Evolutionary conservation across 176 grass and related monocot genomes (phyloP).

Genomic region (Puya raimondii): DNA sequence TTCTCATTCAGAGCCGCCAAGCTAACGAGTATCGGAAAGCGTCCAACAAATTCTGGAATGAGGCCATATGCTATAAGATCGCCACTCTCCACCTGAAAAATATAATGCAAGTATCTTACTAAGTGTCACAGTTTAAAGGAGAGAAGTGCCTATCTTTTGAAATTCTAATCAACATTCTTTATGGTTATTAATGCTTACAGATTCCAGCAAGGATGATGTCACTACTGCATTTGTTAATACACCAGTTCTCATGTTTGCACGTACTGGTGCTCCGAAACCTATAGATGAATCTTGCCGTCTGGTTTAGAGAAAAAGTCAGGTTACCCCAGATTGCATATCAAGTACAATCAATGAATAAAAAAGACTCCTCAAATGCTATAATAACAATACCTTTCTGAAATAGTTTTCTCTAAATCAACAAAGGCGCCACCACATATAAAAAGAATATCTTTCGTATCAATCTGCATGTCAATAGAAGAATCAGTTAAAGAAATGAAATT

Average conservation of each 20-base stretch:
- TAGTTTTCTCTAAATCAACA: constrained; percentile 90
- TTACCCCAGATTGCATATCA: constrained; percentile 14
- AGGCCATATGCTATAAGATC: constrained; percentile 96
- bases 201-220: constrained; percentile 88
- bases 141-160: background rate
- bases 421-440: constrained; percentile 97
- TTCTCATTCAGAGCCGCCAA: constrained; percentile 74
- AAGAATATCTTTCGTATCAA: constrained; percentile 97
- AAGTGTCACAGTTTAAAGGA: background rate
- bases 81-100: constrained; percentile 84
- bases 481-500: constrained; percentile 20
- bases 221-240: constrained; percentile 72
- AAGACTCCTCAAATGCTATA: constrained; percentile 1
- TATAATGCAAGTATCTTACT: background rate
- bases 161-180: background rate
- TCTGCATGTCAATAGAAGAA: constrained; percentile 38
- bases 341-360: constrained; percentile 13
- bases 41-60: constrained; percentile 98
- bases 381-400: constrained; percentile 71
- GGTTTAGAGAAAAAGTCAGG: background rate
- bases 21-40: constrained; percentile 91
- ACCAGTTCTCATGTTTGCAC: constrained; percentile 70
- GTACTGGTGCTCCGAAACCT: constrained; percentile 86
- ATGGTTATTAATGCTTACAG: constrained; percentile 35
- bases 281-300: constrained; percentile 95